Evolutionary conservation across 306 rosid genomes (phyloP).

Genomic region (Vachellia pachyceras): DNA sequence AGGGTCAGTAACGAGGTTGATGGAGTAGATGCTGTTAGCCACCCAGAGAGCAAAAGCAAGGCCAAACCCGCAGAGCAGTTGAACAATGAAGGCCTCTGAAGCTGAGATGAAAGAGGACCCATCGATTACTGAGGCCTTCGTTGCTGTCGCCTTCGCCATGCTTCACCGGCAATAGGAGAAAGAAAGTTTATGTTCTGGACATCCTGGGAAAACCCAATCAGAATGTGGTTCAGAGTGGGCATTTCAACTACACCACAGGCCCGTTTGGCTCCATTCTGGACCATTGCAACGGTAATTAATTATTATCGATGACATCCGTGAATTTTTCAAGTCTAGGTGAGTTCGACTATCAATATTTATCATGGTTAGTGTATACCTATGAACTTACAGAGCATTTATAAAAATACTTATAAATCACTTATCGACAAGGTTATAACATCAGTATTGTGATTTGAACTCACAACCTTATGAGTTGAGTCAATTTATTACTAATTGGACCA

Average conservation of each 20-base stretch:
- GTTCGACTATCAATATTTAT: too few species aligned
- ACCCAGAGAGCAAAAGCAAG: constrained; percentile 35
- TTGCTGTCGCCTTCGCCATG: constrained; percentile 22
- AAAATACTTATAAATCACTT: too few species aligned
- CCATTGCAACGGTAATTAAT: too few species aligned
- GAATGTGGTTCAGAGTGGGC: not conserved
- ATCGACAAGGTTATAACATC: too few species aligned
- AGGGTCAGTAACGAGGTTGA: constrained; percentile 42
- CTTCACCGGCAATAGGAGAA: constrained; percentile 38
- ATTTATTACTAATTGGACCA: too few species aligned
- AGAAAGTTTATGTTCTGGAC: not conserved
- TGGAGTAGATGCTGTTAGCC: constrained; percentile 33
- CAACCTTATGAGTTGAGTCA: too few species aligned
- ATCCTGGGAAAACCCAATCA: not conserved
- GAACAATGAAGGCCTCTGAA: constrained; percentile 34
- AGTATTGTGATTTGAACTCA: too few species aligned
- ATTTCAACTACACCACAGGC: not conserved
- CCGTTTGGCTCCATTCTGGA: not conserved
- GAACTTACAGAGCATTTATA: too few species aligned
- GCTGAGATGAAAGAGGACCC: constrained; percentile 26
- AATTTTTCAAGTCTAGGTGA: too few species aligned
- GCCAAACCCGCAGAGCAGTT: constrained; percentile 25
- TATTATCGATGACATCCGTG: too few species aligned
- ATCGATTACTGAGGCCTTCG: not conserved
- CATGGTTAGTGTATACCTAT: too few species aligned